Base-by-base conservation (phyloP, 106 monocot species). In the Dendrobium nobile region DNA sequence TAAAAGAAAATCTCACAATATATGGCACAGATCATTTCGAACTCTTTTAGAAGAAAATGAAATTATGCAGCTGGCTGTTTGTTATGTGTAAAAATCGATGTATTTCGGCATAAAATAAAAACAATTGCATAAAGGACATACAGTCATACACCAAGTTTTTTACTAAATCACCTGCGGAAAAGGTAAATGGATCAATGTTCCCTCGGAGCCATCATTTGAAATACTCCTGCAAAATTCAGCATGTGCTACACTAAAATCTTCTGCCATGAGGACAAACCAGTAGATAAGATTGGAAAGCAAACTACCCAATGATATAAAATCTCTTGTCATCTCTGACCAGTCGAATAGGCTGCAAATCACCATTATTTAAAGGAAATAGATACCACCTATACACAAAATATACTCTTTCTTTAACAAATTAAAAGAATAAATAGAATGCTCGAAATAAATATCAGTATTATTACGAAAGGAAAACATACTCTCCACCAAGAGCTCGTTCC, bases 401-500 rank as follows among this genome's bases (percentile, higher is more conserved):
- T 26, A 22, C 10, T 78, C 0, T 24, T 20, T 13, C n/a, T 73
- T 15, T 55, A 47, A 73, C 24, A 72, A 65, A 17, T 10, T 17
- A 42, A 43, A 41, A 28, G 15, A 74, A 41, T 26, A 43, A 42
- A 42, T 22, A 78, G 3, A 1, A 67, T 8, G 9, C n/a, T 19
- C 9, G 17, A 72, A 47, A 84, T 19, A 31, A 58, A 28, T n/a
- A 74, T 20, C 2, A 16, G 17, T 61, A 74, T 13, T 45, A 33
- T 26, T 68, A 18, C 80, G 56, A 44, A 79, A 54, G 58, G 37
- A 72, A 84, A 83, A 41, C 98, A 79, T 91, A 99, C 99, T 99
- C 99, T 91, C 95, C 99, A 85, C 79, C 82, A 68, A 99, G 87
- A 86, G 99, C 99, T 54, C 86, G 89, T 77, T 99, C 99, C 80